These are phyloP conservation scores for Pilasporangium apinafurcum DNA, from an alignment of 352 stramenopile genomes.

Conservation along the genomic window DNA sequence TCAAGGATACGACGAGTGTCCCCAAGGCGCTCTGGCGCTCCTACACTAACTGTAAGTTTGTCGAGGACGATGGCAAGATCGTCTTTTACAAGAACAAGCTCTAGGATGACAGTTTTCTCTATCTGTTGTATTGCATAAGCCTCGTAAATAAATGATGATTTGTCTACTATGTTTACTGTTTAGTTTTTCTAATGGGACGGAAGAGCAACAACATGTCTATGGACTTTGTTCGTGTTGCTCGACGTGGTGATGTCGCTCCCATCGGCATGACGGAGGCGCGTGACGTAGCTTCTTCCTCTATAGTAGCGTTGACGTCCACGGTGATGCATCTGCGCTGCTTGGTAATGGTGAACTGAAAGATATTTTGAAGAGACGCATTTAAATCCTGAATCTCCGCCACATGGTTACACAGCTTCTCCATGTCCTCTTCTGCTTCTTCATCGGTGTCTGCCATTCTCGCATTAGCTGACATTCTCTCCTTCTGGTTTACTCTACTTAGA, in stretches of 20 bases:
- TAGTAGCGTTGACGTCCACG: no score
- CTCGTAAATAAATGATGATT: neutral
- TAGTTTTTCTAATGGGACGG: neutral
- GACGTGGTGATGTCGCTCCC: neutral
- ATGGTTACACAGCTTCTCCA: no score
- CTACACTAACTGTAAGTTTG: slow-evolving; percentile 92
- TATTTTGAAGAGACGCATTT: neutral
- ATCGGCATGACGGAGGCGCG: neutral
- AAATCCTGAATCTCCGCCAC: no score
- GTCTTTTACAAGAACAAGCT: slow-evolving; percentile 88
- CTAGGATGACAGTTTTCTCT: slow-evolving; percentile 3
- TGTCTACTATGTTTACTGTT: neutral
- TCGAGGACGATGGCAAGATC: slow-evolving; percentile 89
- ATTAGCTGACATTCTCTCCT: no score
- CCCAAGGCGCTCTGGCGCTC: slow-evolving; percentile 89
- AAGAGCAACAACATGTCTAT: neutral
- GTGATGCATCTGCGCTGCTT: neutral
- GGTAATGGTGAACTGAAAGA: slow-evolving; percentile 12
- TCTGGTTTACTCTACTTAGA: no score
- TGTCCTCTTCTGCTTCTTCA: no score
- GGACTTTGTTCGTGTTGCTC: neutral
- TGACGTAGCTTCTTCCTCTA: neutral
- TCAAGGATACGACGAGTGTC: slow-evolving; percentile 91
- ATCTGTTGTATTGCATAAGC: neutral
- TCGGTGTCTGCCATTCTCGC: no score